These are phyloP conservation scores for Penicillium sp. DNA, from an alignment of 2,329 filamentous ascomycete genomes.

Conservation along the genomic window DNA sequence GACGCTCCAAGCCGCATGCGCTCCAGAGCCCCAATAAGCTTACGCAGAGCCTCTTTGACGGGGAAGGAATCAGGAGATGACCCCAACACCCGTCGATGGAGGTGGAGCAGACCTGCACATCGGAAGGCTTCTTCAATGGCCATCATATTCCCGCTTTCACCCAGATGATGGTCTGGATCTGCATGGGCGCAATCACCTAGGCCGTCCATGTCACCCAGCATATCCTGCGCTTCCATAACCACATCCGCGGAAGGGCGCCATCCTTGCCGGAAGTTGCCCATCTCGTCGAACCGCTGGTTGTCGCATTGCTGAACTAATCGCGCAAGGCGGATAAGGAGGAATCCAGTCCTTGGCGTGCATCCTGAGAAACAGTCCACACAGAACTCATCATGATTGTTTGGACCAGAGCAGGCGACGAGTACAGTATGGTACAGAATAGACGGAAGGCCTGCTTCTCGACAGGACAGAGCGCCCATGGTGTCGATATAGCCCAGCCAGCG, in stretches of 20 bases:
- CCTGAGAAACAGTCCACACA: conserved; percentile 77
- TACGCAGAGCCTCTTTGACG: conserved; percentile 60
- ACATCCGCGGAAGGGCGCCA: conserved; percentile 58
- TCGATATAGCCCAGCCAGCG: conserved; percentile 84
- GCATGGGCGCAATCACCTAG: conserved; percentile 45
- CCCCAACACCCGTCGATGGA: conserved; percentile 68
- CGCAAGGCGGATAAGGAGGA: conserved; percentile 66
- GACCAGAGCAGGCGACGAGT: conserved; percentile 46
- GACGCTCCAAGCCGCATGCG: conserved; percentile 62
- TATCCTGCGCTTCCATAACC: conserved; percentile 53
- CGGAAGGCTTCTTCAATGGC: conserved; percentile 76
- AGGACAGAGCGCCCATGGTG: conserved; percentile 67
- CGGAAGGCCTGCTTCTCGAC: conserved; percentile 52
- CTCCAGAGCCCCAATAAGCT: conserved; percentile 60
- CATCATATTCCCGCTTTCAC: conserved; percentile 47
- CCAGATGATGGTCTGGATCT: conserved; percentile 39
- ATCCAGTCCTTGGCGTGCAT: conserved; percentile 67
- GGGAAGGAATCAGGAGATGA: conserved; percentile 54
- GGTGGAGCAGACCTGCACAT: conserved; percentile 70
- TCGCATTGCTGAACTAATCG: conserved; percentile 67
- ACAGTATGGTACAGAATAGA: conserved; percentile 49
- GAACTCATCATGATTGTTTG: conserved; percentile 57
- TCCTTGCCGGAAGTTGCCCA: conserved; percentile 46
- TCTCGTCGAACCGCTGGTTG: conserved; percentile 56
- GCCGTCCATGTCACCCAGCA: conserved; percentile 59